phyloP scores from a whole-genome alignment of 2,329 filamentous ascomycete species.

The Xylariomycetidae sp. region DNA sequence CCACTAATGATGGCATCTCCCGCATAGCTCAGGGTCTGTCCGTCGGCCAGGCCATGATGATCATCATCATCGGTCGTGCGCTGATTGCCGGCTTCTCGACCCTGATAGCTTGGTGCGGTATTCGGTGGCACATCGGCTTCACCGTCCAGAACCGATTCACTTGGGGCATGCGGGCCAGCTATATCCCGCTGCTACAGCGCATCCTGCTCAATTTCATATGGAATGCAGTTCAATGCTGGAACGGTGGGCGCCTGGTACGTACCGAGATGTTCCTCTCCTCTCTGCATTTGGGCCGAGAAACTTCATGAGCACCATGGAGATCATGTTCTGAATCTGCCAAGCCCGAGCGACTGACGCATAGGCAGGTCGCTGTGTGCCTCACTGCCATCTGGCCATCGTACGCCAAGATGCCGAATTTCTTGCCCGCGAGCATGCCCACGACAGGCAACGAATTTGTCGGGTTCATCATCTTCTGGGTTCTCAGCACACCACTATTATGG shows the following conservation, averaged over 20 bases:
- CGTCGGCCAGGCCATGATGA: conserved; percentile 40
- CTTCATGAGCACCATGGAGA: too few species aligned
- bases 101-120: conserved; percentile 41
- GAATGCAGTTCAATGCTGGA: conserved; percentile 41
- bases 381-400: conserved; percentile 43
- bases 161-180: conserved; percentile 44
- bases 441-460: conserved; percentile 41
- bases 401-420: conserved; percentile 38
- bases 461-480: conserved; percentile 47
- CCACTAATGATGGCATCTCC: too few species aligned
- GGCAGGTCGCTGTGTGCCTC: conserved; percentile 33
- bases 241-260: conserved; percentile 29
- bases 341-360: too few species aligned
- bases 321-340: too few species aligned
- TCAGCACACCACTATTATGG: conserved; percentile 44
- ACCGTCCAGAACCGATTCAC: conserved; percentile 45
- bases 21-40: conserved; percentile 37
- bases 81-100: conserved; percentile 38
- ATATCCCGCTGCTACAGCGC: conserved; percentile 42
- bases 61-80: conserved; percentile 39
- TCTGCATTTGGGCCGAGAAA: too few species aligned
- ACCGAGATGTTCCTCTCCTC: too few species aligned
- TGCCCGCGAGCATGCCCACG: conserved; percentile 33
- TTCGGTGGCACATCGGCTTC: conserved; percentile 47
- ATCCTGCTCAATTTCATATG: conserved; percentile 47